Conservation (phyloP, 73 alveolate species). For the Uronychia setigera region DNA sequence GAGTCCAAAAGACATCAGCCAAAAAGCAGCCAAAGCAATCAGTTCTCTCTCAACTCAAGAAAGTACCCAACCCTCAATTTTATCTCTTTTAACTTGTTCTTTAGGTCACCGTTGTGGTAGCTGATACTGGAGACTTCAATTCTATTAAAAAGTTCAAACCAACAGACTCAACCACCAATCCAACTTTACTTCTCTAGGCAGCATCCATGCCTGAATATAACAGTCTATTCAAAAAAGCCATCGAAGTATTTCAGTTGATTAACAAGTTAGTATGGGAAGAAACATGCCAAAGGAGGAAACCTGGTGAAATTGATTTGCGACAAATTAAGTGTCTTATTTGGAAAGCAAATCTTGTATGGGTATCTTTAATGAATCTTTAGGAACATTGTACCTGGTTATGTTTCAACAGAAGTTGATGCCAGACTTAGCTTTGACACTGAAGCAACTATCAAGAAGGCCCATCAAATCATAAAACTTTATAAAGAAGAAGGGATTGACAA, state of each 20-base stretch:
- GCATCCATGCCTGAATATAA: conserved; percentile 52
- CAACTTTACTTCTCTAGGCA: conserved; percentile 69
- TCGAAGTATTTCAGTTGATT: conserved; percentile 25
- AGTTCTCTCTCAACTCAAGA: background rate
- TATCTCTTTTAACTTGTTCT: background rate
- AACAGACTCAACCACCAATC: conserved; percentile 84
- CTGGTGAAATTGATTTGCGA: conserved; percentile 59
- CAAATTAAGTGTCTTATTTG: conserved; percentile 65
- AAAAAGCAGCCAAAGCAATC: background rate
- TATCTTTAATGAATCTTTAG: background rate
- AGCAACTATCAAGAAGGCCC: conserved; percentile 58
- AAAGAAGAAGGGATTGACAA: conserved; percentile 62
- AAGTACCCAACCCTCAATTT: background rate
- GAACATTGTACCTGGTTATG: conserved; percentile 75
- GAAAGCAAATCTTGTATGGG: conserved; percentile 54
- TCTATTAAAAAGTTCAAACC: conserved; percentile 66
- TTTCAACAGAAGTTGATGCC: conserved; percentile 86
- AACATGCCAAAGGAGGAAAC: conserved; percentile 11
- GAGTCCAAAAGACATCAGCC: background rate
- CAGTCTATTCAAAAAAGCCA: conserved; percentile 56
- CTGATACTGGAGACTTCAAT: conserved; percentile 85
- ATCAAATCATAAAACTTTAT: conserved; percentile 54
- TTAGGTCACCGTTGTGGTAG: conserved; percentile 65
- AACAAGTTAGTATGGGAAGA: background rate
- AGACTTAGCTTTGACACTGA: conserved; percentile 73